Percentiles rank a stretch among this genome's conserved stretches.
Evolutionary conservation across 1,284 basidiomycete species (phyloP).

Genomic region (Grifola frondosa): DNA sequence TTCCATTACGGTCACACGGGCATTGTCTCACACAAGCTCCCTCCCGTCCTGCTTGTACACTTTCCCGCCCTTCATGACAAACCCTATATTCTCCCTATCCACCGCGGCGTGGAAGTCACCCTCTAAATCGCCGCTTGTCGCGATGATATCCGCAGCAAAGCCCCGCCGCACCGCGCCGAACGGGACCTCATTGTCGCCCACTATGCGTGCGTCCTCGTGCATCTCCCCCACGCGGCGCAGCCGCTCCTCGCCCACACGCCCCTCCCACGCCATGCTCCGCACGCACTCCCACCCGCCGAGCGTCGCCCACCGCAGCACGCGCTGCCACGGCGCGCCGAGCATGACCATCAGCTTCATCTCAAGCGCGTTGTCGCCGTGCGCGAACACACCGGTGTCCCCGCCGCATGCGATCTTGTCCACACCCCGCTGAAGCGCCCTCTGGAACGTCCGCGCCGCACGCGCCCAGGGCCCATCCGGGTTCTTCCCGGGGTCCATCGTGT

Average conservation of each 20-base stretch:
- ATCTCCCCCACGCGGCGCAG: constrained; percentile 34
- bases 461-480: constrained; percentile 38
- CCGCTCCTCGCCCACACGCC: constrained; percentile 33
- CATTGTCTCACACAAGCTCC: constrained; percentile 18
- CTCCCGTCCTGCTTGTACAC: constrained; percentile 47
- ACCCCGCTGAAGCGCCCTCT: constrained; percentile 40
- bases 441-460: constrained; percentile 41
- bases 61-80: constrained; percentile 60
- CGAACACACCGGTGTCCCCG: constrained; percentile 63
- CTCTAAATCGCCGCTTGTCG: constrained; percentile 47
- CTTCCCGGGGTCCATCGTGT: constrained; percentile 30
- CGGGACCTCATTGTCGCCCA: constrained; percentile 52
- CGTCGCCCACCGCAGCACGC: constrained; percentile 60
- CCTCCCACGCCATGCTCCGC: constrained; percentile 52
- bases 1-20: not conserved
- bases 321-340: constrained; percentile 52
- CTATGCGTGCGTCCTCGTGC: constrained; percentile 26
- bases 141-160: constrained; percentile 62
- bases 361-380: constrained; percentile 59
- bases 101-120: constrained; percentile 50
- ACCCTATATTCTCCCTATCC: constrained; percentile 41
- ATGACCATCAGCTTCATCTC: constrained; percentile 62
- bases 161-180: constrained; percentile 52
- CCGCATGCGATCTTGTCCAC: constrained; percentile 56
- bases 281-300: constrained; percentile 60